Percentiles rank a stretch among this genome's conserved stretches.
phyloP scores from a whole-genome alignment of 108 stramenopile genomes.

The Pseudonitzschia pungens region DNA sequence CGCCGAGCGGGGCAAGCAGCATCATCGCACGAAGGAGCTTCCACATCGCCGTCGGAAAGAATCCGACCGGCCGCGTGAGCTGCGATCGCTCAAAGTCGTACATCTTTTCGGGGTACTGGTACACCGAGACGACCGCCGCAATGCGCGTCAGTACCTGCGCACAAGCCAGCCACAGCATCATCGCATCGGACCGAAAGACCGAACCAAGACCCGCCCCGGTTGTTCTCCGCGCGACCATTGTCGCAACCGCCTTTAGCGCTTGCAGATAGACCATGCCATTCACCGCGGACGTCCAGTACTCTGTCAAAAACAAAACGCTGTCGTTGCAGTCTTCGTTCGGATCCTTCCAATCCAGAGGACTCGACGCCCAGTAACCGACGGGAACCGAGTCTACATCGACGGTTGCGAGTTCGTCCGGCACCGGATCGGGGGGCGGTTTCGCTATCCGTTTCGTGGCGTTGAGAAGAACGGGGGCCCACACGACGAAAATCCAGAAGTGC shows the following conservation, averaged over 20 bases:
- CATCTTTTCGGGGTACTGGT: constrained; percentile 58
- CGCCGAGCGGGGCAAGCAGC: constrained; percentile 39
- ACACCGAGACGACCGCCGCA: constrained; percentile 54
- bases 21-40: constrained; percentile 31
- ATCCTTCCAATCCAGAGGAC: constrained; percentile 5
- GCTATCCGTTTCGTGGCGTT: neutral
- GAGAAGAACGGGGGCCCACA: constrained; percentile 29
- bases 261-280: constrained; percentile 29
- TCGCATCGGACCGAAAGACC: neutral
- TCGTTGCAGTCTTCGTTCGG: constrained; percentile 28
- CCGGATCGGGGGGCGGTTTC: constrained; percentile 15
- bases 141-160: constrained; percentile 50
- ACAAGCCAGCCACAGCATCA: constrained; percentile 21
- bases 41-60: constrained; percentile 42
- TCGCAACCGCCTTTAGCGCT: neutral
- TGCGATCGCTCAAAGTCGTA: constrained; percentile 53
- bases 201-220: neutral
- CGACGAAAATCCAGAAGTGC: constrained; percentile 40
- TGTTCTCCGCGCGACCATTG: neutral
- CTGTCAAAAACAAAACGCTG: constrained; percentile 51
- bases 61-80: constrained; percentile 50
- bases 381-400: neutral
- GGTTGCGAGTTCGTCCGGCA: constrained; percentile 28
- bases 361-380: neutral
- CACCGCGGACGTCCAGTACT: constrained; percentile 67